A percentile compares a stretch with the other conserved stretches of the same genome.
phyloP scores from a whole-genome alignment of 495 filamentous ascomycete species.

The Penicillium malachiteum region DNA sequence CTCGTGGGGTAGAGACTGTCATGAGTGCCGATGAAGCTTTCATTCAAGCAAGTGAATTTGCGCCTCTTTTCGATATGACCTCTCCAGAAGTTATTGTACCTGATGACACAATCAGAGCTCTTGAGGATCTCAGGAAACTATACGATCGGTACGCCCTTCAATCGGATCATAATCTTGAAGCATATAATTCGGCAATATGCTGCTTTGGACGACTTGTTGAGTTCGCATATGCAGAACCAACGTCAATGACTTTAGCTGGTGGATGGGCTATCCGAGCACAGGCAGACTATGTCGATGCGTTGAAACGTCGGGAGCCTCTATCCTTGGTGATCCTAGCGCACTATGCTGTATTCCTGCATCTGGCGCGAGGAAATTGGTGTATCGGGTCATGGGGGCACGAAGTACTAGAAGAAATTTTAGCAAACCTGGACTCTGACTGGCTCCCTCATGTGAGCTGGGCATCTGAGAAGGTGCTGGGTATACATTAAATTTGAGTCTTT shows the following conservation, averaged over 20 bases:
- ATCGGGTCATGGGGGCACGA: constrained; percentile 19
- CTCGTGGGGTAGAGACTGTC: constrained; percentile 23
- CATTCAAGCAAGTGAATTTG: constrained; percentile 21
- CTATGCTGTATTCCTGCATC: constrained; percentile 23
- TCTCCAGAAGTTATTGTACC: constrained; percentile 6
- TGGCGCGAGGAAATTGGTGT: constrained; percentile 24
- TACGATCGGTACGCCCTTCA: constrained; percentile 7
- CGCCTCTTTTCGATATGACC: constrained; percentile 18
- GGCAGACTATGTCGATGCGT: constrained; percentile 11
- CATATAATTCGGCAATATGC: constrained; percentile 11
- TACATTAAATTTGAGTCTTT: no score
- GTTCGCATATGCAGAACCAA: constrained; percentile 20
- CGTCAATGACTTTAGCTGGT: constrained; percentile 22
- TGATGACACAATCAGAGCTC: constrained; percentile 2
- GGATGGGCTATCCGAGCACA: constrained; percentile 24
- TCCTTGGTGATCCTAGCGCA: constrained; percentile 26
- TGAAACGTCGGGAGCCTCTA: constrained; percentile 13
- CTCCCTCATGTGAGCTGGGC: constrained; percentile 21
- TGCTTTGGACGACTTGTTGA: constrained; percentile 9
- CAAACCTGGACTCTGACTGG: constrained; percentile 15
- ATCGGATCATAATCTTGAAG: not conserved
- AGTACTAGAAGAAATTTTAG: constrained; percentile 18
- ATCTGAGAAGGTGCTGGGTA: no score
- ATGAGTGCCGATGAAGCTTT: constrained; percentile 2
- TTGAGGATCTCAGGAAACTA: constrained; percentile 16